Conservation (phyloP, 108 stramenopile species). For the Fistulifera pelliculosa region DNA sequence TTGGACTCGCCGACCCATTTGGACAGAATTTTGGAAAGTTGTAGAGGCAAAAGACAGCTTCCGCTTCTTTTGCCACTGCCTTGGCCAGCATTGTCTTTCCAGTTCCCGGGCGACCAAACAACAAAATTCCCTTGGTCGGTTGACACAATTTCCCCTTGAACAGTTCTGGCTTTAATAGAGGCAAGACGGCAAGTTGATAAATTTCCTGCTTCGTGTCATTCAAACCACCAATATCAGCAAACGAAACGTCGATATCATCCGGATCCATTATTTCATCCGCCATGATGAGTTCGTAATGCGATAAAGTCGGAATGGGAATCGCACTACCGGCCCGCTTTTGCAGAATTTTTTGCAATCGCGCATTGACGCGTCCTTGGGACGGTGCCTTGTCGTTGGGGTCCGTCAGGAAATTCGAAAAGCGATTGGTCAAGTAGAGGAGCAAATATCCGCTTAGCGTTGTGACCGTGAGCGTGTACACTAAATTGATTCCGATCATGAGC, state of each 20-base stretch:
- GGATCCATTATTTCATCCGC: constrained; percentile 82
- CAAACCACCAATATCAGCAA: constrained; percentile 88
- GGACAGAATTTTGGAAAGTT: constrained; percentile 83
- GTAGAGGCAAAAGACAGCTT: constrained; percentile 93
- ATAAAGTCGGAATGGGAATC: constrained; percentile 9
- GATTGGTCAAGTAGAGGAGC: too few relatives aligned
- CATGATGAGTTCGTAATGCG: constrained; percentile 66
- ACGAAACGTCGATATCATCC: constrained; percentile 39
- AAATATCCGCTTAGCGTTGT: too few relatives aligned
- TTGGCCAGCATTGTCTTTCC: constrained; percentile 98
- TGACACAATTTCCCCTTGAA: constrained; percentile 56
- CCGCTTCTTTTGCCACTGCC: constrained; percentile 92
- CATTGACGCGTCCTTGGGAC: too few relatives aligned
- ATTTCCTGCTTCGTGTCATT: constrained; percentile 81
- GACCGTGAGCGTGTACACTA: too few relatives aligned
- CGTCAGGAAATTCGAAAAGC: too few relatives aligned
- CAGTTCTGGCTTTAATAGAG: constrained; percentile 82
- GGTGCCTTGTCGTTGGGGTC: too few relatives aligned
- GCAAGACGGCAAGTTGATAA: constrained; percentile 87
- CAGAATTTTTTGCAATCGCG: constrained; percentile 21
- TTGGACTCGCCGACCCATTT: constrained; percentile 98
- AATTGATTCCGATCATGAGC: too few relatives aligned
- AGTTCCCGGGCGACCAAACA: constrained; percentile 82
- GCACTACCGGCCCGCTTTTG: constrained; percentile 11
- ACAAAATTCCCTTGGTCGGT: constrained; percentile 85